These are phyloP conservation scores for Emmonsiellopsis sp. DNA, from an alignment of 2,329 filamentous ascomycete genomes.

Conservation along the genomic window DNA sequence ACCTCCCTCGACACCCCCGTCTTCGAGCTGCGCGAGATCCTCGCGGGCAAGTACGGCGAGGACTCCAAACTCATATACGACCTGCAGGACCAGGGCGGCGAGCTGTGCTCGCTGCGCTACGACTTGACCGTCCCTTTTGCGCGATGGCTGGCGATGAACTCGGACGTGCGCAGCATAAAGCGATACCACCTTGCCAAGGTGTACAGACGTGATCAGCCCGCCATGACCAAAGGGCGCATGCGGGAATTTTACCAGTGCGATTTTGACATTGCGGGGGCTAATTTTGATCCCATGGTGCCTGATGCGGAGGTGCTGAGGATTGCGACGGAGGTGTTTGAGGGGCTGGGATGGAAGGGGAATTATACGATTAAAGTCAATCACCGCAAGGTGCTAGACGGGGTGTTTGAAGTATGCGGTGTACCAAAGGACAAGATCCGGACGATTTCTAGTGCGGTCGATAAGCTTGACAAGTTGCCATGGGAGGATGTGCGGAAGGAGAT, in stretches of 20 bases:
- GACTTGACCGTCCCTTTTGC: constrained; percentile 86
- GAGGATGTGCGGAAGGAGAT: constrained; percentile 84
- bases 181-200: constrained; percentile 95
- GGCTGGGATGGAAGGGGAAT: constrained; percentile 61
- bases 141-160: constrained; percentile 87
- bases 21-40: constrained; percentile 79
- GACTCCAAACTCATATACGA: constrained; percentile 90
- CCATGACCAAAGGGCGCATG: constrained; percentile 82
- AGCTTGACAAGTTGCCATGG: constrained; percentile 90
- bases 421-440: constrained; percentile 76
- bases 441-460: constrained; percentile 90
- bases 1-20: constrained; percentile 73
- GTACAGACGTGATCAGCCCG: constrained; percentile 70
- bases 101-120: constrained; percentile 75
- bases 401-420: constrained; percentile 87
- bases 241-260: constrained; percentile 97
- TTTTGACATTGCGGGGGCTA: constrained; percentile 78
- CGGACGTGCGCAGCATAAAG: constrained; percentile 73
- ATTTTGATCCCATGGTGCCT: constrained; percentile 82
- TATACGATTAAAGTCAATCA: constrained; percentile 94
- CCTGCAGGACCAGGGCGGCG: constrained; percentile 77
- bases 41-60: constrained; percentile 85
- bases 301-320: constrained; percentile 85
- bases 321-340: constrained; percentile 74
- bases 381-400: constrained; percentile 83